Evolutionary conservation across 2,329 filamentous ascomycete genomes (phyloP).

Genomic region (Colletotrichum scovillei): DNA sequence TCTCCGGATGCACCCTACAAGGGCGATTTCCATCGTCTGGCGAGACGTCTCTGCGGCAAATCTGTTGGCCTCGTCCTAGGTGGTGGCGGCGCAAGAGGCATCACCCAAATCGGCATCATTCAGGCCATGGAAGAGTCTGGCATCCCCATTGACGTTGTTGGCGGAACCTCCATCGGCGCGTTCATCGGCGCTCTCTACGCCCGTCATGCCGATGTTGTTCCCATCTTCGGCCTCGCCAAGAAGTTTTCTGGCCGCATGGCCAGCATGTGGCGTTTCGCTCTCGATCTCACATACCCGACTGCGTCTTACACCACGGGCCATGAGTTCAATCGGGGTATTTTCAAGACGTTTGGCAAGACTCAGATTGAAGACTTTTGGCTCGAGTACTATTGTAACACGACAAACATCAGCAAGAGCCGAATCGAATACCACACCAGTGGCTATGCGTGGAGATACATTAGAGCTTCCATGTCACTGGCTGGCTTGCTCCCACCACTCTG

Average conservation of each 20-base stretch:
- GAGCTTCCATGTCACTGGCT: conserved; percentile 96
- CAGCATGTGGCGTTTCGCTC: conserved; percentile 97
- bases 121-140: conserved; percentile 95
- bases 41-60: conserved; percentile 89
- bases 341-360: conserved; percentile 96
- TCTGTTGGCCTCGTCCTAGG: conserved; percentile 95
- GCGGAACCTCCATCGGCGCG: conserved; percentile 94
- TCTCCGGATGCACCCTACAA: conserved; percentile 94
- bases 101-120: conserved; percentile 94
- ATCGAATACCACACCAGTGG: conserved; percentile 94
- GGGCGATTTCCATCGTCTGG: conserved; percentile 94
- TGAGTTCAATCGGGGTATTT: conserved; percentile 98
- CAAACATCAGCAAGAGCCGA: conserved; percentile 95
- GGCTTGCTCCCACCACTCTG: conserved; percentile 93
- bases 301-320: conserved; percentile 98
- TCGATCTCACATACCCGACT: conserved; percentile 95
- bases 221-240: conserved; percentile 96
- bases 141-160: conserved; percentile 94
- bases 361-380: conserved; percentile 99
- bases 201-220: conserved; percentile 94
- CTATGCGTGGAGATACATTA: conserved; percentile 97
- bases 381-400: conserved; percentile 99
- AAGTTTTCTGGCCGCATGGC: conserved; percentile 99
- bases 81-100: conserved; percentile 91
- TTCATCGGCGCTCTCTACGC: conserved; percentile 97